Evolutionary conservation across 1,284 basidiomycete genomes (phyloP).

Genomic region (Malassezia equina): DNA sequence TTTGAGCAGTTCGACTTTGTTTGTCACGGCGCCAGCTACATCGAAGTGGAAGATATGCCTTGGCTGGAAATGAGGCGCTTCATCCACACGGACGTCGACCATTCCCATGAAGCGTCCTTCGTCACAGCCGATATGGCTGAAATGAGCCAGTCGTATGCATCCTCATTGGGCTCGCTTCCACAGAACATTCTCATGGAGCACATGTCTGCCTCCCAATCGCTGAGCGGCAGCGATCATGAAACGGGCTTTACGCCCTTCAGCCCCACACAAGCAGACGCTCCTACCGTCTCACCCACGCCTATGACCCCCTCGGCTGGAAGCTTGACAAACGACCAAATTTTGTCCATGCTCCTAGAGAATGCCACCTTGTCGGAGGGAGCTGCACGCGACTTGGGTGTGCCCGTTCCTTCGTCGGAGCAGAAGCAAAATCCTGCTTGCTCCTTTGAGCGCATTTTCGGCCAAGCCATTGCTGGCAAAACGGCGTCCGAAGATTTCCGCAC

Average conservation of each 20-base stretch:
- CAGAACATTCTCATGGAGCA: not conserved
- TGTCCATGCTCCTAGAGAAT: slow-evolving; percentile 5
- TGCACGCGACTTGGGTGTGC: slow-evolving; percentile 10
- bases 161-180: not conserved
- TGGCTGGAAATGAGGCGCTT: slow-evolving; percentile 43
- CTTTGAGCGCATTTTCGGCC: slow-evolving; percentile 36
- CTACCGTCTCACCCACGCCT: not conserved
- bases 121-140: not conserved
- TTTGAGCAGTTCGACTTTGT: slow-evolving; percentile 37
- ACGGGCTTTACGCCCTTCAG: not conserved
- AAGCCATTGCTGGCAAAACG: slow-evolving; percentile 44
- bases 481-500: slow-evolving; percentile 35
- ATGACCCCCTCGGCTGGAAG: not conserved
- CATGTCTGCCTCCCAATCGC: not conserved
- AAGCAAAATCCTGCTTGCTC: slow-evolving; percentile 18
- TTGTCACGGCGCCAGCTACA: slow-evolving; percentile 34
- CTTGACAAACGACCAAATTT: slow-evolving; percentile 2
- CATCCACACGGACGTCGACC: not conserved
- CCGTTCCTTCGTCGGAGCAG: not conserved
- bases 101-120: not conserved
- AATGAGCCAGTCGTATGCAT: not conserved
- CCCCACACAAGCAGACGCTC: not conserved
- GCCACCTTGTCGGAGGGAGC: slow-evolving; percentile 1
- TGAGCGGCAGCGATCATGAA: not conserved
- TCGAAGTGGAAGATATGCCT: slow-evolving; percentile 26